Conservation (phyloP, 2,329 filamentous ascomycete species). For the Alternaria gaisen region DNA sequence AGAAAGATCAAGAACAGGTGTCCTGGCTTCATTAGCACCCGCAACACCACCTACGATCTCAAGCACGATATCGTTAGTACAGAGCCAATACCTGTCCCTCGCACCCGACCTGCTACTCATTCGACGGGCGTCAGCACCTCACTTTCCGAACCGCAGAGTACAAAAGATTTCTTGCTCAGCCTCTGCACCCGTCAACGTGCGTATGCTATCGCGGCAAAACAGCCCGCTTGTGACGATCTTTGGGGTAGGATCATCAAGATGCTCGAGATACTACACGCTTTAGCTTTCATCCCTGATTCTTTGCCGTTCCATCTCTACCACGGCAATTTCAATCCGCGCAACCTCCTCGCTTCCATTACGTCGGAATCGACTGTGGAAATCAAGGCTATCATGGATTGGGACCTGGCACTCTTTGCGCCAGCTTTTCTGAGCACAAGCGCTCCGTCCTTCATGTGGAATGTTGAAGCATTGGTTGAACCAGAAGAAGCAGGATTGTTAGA, state of each 20-base stretch:
- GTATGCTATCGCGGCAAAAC: not conserved
- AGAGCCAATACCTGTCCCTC: not conserved
- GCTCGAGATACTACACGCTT: not conserved
- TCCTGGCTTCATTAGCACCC: not conserved
- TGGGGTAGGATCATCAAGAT: not conserved
- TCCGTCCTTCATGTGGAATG: slow-evolving; percentile 31
- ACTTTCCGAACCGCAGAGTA: not conserved
- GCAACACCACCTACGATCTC: not conserved
- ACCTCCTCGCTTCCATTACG: not conserved
- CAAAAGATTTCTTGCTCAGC: not conserved
- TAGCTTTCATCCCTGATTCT: not conserved
- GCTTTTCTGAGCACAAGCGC: slow-evolving; percentile 22
- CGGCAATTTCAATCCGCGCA: not conserved
- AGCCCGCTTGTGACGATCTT: not conserved
- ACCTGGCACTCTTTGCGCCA: slow-evolving; percentile 32
- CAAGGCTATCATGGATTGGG: slow-evolving; percentile 37
- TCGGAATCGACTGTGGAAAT: slow-evolving; percentile 11
- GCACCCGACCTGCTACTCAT: not conserved
- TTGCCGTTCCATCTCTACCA: not conserved
- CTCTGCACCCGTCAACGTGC: not conserved
- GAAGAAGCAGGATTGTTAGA: not conserved
- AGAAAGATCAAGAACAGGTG: not conserved
- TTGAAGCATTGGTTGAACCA: not conserved
- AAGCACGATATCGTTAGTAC: not conserved
- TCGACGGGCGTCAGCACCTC: not conserved